These are phyloP conservation scores for Hemileccinum impolitum DNA, from an alignment of 768 basidiomycete species.

Conservation along the genomic window DNA sequence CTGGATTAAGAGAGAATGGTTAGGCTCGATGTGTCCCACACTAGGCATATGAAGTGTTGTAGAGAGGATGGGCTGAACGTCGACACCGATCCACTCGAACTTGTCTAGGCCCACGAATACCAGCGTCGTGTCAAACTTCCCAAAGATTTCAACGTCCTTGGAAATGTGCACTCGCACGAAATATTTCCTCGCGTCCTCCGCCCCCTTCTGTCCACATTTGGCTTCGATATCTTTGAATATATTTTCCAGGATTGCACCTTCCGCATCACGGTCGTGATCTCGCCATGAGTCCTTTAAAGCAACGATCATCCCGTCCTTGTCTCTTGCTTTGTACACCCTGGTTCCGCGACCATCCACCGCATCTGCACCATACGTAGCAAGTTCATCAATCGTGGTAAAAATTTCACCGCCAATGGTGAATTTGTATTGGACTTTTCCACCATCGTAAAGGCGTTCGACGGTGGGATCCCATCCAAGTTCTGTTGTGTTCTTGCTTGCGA, in stretches of 20 bases:
- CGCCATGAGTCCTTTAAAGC: constrained; percentile 13
- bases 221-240: background rate
- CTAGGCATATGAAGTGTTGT: background rate
- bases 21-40: background rate
- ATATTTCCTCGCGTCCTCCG: background rate
- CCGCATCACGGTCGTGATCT: background rate
- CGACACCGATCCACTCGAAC: background rate
- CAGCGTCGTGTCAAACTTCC: background rate
- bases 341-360: background rate
- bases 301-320: background rate
- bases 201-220: background rate
- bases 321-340: constrained; percentile 4
- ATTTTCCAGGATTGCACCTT: background rate
- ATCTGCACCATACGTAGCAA: constrained; percentile 4
- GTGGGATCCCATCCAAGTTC: constrained; percentile 13
- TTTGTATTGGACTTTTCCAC: background rate
- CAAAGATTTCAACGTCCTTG: background rate
- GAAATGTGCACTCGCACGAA: background rate
- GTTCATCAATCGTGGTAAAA: background rate
- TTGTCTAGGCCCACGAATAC: background rate
- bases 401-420: background rate
- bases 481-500: background rate
- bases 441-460: background rate
- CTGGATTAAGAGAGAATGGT: too few relatives aligned
- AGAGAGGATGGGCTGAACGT: background rate